A percentile compares a stretch with the other conserved stretches of the same genome.
These are phyloP conservation scores for Pontederia paniculata DNA, from an alignment of 176 grass and related monocot genomes.

Conservation along the genomic window DNA sequence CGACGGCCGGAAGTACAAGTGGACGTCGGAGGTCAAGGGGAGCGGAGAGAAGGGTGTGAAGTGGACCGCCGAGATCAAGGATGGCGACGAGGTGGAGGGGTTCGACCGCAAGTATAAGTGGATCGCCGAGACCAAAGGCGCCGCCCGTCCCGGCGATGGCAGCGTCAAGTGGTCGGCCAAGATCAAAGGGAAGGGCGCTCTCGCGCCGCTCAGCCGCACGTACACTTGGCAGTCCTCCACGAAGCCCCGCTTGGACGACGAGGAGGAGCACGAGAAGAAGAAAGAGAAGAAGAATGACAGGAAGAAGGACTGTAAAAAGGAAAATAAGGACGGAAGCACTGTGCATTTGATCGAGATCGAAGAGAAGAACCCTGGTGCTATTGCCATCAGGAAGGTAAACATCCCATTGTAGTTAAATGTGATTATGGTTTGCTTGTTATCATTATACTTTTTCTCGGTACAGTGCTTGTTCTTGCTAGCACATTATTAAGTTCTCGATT, in stretches of 20 bases:
- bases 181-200: conserved; percentile 61
- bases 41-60: conserved; percentile 28
- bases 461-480: no score
- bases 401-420: background rate
- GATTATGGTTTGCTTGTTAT: background rate
- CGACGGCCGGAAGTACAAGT: conserved; percentile 57
- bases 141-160: background rate
- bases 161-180: conserved; percentile 55
- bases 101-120: conserved; percentile 16
- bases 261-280: background rate
- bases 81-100: background rate
- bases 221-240: conserved; percentile 32
- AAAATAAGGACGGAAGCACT: background rate
- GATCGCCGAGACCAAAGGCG: conserved; percentile 16
- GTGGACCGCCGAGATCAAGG: conserved; percentile 53
- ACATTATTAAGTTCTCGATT: no score
- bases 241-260: background rate
- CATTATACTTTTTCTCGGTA: no score
- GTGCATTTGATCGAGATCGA: conserved; percentile 5
- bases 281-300: background rate
- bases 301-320: background rate
- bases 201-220: conserved; percentile 38
- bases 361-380: background rate
- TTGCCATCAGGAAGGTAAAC: conserved; percentile 5
- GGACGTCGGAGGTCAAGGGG: conserved; percentile 47